These are phyloP conservation scores for Porphyrellus cyaneotinctus DNA, from an alignment of 768 basidiomycete species.

Conservation along the genomic window DNA sequence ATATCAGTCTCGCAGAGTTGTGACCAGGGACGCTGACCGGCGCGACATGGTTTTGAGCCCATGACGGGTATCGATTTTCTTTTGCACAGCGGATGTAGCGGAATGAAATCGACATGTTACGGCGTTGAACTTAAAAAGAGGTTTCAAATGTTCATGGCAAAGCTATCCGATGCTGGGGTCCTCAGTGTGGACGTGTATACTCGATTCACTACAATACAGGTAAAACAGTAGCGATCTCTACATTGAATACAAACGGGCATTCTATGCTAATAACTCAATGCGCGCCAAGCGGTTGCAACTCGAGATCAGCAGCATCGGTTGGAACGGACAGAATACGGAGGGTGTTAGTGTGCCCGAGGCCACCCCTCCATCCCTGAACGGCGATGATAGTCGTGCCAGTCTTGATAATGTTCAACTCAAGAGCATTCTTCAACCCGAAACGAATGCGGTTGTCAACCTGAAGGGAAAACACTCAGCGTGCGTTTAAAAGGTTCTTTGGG, in stretches of 20 bases:
- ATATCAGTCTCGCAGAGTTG: too few relatives aligned
- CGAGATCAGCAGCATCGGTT: conserved; percentile 73
- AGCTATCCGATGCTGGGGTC: too few relatives aligned
- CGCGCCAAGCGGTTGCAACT: conserved; percentile 57
- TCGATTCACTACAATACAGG: not conserved
- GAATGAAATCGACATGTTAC: too few relatives aligned
- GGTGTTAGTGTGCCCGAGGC: conserved; percentile 93
- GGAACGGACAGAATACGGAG: conserved; percentile 81
- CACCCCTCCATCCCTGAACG: conserved; percentile 99
- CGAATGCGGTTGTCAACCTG: conserved; percentile 88
- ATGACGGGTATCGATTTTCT: too few relatives aligned
- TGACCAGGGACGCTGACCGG: too few relatives aligned
- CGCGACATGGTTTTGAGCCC: too few relatives aligned
- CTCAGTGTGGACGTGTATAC: too few relatives aligned
- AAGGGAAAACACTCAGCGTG: conserved; percentile 10
- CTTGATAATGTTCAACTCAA: conserved; percentile 81
- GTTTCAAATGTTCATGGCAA: not conserved
- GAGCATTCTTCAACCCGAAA: conserved; percentile 80
- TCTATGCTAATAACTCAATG: conserved; percentile 13
- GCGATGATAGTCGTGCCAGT: conserved; percentile 88
- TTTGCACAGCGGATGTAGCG: too few relatives aligned
- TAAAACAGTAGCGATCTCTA: conserved; percentile 11
- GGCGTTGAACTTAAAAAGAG: not conserved
- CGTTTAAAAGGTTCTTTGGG: not conserved
- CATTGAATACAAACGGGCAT: not conserved